These are phyloP conservation scores for Xylaria hypoxylon DNA, from an alignment of 2,329 filamentous ascomycete species.

Conservation along the genomic window DNA sequence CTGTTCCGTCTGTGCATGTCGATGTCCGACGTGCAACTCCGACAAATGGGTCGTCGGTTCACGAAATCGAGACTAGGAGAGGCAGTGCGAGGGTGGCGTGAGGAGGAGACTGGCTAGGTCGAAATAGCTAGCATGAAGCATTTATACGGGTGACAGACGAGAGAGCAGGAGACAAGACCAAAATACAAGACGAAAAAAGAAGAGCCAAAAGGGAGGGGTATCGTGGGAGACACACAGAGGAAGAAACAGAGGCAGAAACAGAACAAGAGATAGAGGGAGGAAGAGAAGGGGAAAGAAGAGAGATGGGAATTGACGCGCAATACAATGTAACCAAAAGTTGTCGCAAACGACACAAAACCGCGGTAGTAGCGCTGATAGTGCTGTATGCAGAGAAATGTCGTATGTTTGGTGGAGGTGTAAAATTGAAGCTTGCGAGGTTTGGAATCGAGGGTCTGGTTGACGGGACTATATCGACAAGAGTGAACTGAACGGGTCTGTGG, in stretches of 20 bases:
- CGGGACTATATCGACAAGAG: too few relatives aligned
- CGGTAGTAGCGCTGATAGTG: constrained; percentile 45
- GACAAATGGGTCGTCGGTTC: not conserved
- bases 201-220: not conserved
- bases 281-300: not conserved
- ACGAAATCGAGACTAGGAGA: not conserved
- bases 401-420: constrained; percentile 34
- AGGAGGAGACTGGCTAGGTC: not conserved
- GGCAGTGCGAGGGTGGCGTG: not conserved
- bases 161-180: not conserved
- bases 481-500: not conserved
- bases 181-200: not conserved
- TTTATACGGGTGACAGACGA: not conserved
- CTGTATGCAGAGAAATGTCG: constrained; percentile 45
- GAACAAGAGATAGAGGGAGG: not conserved
- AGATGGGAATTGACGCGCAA: constrained; percentile 33
- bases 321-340: constrained; percentile 49
- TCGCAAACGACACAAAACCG: constrained; percentile 42
- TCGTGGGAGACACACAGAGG: not conserved
- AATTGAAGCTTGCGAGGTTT: constrained; percentile 41
- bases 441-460: not conserved
- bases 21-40: not conserved
- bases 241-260: not conserved
- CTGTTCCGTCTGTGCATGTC: constrained; percentile 64
- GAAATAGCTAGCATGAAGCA: not conserved